Base-by-base conservation (phyloP, 371 early-diverging fungal species). In the Apophysomyces sp. region DNA sequence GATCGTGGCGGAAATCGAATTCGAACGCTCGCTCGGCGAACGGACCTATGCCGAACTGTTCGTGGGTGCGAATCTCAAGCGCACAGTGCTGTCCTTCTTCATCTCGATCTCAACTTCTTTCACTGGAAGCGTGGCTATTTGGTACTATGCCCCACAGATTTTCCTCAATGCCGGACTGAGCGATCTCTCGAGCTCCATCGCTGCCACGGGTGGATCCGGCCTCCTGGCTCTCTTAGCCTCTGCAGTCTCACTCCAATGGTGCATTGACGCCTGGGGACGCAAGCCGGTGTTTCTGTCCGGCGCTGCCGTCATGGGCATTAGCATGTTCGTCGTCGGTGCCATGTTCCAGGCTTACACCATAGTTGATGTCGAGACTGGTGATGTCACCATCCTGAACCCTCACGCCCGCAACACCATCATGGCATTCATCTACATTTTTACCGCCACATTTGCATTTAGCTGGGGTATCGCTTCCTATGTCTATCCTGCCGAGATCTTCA, bases 401-500 rank as follows among this genome's bases (percentile, higher is more conserved):
- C 27, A 56, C 58, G 81, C 77, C 12, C 65, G 73, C 37, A 71
- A 69, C 55, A 59, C 67, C 24, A 73, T 73, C 51, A 68, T 81
- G 32, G 78, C 78, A 0, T 76, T 81, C 58, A 63, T 81, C 15
- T 81, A 71, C 51, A 68, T 81, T 37, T 81, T 81, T 52, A 67
- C 75, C 30, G 72, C 83, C n/a, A 55, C 71, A 29, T 88, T 85
- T 73, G 79, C 87, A 49, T 75, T 78, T 54, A 84, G 86, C 39
- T 88, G 85, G 85, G 76, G 81, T 15, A 67, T 77, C 39, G 76
- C 76, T 11, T 67, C 74, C 28, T 80, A 76, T 39, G 74, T 77
- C 2, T 94, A 94, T 72, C 95, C 95, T 30, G 80, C 73, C 24
- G 90, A 90, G 60, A 80, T 90, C 58, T 85, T 77, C 53, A 76